phyloP scores from a whole-genome alignment of 129 eudicot species.

The Flaveria linearis region DNA sequence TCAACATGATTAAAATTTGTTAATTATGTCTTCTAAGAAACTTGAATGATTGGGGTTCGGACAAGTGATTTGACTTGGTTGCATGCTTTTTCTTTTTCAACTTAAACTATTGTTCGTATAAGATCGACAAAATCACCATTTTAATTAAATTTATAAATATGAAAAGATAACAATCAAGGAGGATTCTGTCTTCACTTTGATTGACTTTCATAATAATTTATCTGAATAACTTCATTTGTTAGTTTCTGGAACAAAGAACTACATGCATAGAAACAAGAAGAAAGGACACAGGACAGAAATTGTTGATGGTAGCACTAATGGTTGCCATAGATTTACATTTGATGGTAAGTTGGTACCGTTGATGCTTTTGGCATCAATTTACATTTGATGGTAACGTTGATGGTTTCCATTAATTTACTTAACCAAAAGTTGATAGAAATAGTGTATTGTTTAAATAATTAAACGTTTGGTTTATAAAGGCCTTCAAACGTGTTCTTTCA shows the following conservation, averaged over 20 bases:
- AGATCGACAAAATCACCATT: background rate
- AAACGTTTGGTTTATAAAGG: too few relatives aligned
- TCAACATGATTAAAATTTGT: constrained; percentile 7
- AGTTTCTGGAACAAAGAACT: background rate
- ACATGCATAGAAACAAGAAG: constrained; percentile 9
- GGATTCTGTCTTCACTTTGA: background rate
- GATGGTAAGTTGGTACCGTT: background rate
- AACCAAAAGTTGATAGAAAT: background rate
- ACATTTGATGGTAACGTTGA: background rate
- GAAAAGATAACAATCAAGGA: background rate
- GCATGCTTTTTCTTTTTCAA: background rate
- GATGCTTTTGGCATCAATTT: too few relatives aligned
- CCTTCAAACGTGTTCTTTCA: too few relatives aligned
- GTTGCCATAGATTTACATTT: background rate
- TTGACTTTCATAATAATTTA: background rate
- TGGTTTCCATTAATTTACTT: background rate
- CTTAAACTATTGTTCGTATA: background rate
- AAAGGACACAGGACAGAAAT: background rate
- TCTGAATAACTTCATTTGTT: background rate
- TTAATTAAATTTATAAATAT: background rate
- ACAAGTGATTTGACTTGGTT: constrained; percentile 14
- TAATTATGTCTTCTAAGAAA: constrained; percentile 11
- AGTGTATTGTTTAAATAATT: background rate
- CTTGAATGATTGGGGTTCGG: background rate
- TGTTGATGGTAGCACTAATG: too few relatives aligned